Evolutionary conservation across 2,329 filamentous ascomycete genomes (phyloP).

Genomic region (Penicillium sp.): DNA sequence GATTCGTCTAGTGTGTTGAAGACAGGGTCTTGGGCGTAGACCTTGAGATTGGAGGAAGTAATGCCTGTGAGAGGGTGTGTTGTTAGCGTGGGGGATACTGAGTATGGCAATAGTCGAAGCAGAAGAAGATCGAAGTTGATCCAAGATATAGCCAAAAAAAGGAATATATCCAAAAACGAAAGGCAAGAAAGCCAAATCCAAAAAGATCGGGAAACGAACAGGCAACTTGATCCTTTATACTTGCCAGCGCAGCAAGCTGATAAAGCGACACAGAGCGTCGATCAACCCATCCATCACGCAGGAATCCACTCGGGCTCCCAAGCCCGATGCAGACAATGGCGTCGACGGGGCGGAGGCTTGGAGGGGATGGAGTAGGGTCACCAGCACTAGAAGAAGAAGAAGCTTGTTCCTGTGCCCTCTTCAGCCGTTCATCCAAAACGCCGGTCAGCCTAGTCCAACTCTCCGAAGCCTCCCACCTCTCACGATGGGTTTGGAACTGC

Average conservation of each 20-base stretch:
- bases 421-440: slow-evolving; percentile 8
- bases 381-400: not conserved
- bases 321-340: slow-evolving; percentile 41
- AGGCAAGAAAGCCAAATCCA: not conserved
- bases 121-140: no score
- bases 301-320: slow-evolving; percentile 43
- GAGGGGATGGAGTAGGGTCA: not conserved
- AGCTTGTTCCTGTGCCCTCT: not conserved
- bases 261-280: slow-evolving; percentile 41
- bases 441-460: slow-evolving; percentile 25
- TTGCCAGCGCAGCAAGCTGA: slow-evolving; percentile 40
- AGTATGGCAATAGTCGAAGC: not conserved
- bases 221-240: slow-evolving; percentile 28
- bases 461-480: slow-evolving; percentile 31
- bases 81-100: not conserved
- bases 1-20: slow-evolving; percentile 44
- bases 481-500: slow-evolving; percentile 30
- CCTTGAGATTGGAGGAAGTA: slow-evolving; percentile 22
- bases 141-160: not conserved
- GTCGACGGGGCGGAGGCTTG: slow-evolving; percentile 14
- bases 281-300: slow-evolving; percentile 44
- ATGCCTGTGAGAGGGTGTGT: not conserved
- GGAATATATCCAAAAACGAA: not conserved
- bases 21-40: slow-evolving; percentile 57
- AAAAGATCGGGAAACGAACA: slow-evolving; percentile 13